phyloP scores from a whole-genome alignment of 2,329 filamentous ascomycete genomes.

The Stachybotrys chartarum region DNA sequence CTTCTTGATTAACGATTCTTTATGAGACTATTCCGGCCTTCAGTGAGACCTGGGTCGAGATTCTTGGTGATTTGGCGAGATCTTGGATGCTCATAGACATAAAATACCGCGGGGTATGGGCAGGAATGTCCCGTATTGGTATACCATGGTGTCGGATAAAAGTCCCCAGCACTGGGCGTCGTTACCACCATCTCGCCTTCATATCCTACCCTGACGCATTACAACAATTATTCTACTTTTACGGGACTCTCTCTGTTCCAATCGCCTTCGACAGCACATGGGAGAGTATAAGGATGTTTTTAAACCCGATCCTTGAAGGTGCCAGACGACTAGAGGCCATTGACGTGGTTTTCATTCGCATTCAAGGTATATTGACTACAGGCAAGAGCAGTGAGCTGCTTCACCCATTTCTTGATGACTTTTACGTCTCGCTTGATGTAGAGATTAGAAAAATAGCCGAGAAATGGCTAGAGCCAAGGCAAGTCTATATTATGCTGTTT shows the following conservation, averaged over 20 bases:
- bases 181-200: constrained; percentile 86
- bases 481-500: constrained; percentile 2
- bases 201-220: constrained; percentile 62
- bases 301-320: constrained; percentile 48
- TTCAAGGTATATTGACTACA: constrained; percentile 59
- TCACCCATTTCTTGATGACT: constrained; percentile 34
- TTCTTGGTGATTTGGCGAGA: constrained; percentile 74
- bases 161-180: constrained; percentile 65
- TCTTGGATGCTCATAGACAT: constrained; percentile 85
- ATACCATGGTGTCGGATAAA: constrained; percentile 71
- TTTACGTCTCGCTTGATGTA: constrained; percentile 44
- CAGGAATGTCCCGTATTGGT: constrained; percentile 77
- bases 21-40: constrained; percentile 81
- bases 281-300: constrained; percentile 63
- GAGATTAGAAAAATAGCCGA: constrained; percentile 46
- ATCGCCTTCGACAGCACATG: constrained; percentile 60
- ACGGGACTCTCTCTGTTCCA: constrained; percentile 63
- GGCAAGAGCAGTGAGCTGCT: constrained; percentile 40
- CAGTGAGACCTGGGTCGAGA: constrained; percentile 89
- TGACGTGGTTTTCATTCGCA: constrained; percentile 55
- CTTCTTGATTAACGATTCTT: no score
- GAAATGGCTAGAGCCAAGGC: constrained; percentile 45
- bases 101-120: constrained; percentile 72
- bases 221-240: constrained; percentile 62
- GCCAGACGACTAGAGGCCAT: constrained; percentile 26